Evolutionary conservation across 2,329 filamentous ascomycete species (phyloP), one percentile per base, ranked within the genome.

Genomic region (Orbilia blumenaviensis): DNA sequence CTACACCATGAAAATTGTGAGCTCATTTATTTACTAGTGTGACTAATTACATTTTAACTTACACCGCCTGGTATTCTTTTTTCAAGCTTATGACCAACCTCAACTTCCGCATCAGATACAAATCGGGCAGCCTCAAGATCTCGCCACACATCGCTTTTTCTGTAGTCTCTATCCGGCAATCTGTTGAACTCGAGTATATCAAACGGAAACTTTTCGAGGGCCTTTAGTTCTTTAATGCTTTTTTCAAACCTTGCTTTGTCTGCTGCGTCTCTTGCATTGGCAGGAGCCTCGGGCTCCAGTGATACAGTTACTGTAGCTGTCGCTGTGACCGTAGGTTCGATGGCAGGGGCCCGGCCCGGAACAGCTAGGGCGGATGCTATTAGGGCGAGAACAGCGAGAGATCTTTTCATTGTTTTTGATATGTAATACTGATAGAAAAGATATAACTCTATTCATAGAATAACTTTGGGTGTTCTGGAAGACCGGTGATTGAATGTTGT

Each of bases 1-100:
- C 54, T 60, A 29, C 16, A 25, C 10, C 1, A n/a, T 16, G 7
- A 58, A 1, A 32, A 18, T 34, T 14, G n/a, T n/a, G n/a, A n/a
- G n/a, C n/a, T n/a, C n/a, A n/a, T 23, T 7, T 34, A 34, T 8
- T 34, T 2, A 9, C 1, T 14, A 34, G 14, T 34, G 2, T 3
- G 1, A 34, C 8, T 8, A 34, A 34, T 12, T 8, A 34, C 8
- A 34, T 8, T 9, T 34, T 8, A 34, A 42, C 54, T 38, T 60
- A 60, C 54, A 38, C 54, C 54, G 6, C 54, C 54, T 16, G 54
- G 54, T 9, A 21, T 60, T 18, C 54, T 60, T 34, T 60, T 27
- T 8, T 23, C n/a, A n/a, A 60, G 54, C 8, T 32, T 21, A 7
- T 29, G 7, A 2, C 32, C 36, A 41, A n/a, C 36, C 36, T 41